Conservation (phyloP, 2,329 filamentous ascomycete species). For the Fusarium bactridioides region DNA sequence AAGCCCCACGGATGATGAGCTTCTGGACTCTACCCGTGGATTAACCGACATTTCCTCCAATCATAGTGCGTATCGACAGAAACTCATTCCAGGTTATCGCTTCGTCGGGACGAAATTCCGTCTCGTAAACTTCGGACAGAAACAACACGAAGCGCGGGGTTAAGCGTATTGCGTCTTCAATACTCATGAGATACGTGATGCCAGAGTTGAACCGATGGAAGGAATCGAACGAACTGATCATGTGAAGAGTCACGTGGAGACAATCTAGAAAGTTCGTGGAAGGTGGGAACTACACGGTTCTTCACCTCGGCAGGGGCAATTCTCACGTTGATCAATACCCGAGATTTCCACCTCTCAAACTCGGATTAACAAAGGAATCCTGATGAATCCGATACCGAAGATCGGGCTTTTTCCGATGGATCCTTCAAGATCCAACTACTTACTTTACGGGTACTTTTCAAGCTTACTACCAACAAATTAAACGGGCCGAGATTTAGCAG, state of each 20-base stretch:
- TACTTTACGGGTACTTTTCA: background rate
- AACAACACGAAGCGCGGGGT: background rate
- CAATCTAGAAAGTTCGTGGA: background rate
- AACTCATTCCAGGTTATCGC: conserved; percentile 10
- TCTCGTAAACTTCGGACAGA: background rate
- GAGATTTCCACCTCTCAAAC: background rate
- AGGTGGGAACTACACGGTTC: background rate
- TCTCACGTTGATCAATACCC: background rate
- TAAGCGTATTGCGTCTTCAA: background rate
- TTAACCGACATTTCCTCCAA: conserved; percentile 13
- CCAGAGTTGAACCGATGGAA: background rate
- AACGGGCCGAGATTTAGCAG: conserved; percentile 23
- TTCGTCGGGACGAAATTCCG: conserved; percentile 35
- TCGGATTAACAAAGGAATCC: background rate
- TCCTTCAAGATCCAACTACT: background rate
- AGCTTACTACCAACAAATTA: background rate
- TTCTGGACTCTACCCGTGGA: background rate
- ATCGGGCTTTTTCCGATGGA: background rate
- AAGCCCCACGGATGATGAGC: conserved; percentile 27
- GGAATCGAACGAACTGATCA: background rate
- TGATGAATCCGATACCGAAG: background rate
- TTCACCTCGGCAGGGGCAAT: background rate
- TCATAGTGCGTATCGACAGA: background rate
- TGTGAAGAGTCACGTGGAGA: background rate
- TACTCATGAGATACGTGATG: background rate